phyloP scores from a whole-genome alignment of 2,329 filamentous ascomycete genomes.

The Celoporthe dispersa region DNA sequence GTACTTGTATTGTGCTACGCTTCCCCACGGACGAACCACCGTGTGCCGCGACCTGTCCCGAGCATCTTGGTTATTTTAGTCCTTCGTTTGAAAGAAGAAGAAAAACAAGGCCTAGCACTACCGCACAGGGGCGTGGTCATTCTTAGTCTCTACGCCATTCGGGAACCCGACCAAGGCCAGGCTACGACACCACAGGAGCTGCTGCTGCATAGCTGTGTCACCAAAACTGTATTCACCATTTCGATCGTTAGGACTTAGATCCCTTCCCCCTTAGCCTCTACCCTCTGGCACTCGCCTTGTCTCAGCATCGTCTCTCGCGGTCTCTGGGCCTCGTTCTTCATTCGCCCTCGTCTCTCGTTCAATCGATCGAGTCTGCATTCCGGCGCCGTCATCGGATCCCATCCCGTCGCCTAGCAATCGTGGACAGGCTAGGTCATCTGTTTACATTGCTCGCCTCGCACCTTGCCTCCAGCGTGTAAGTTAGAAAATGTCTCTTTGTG shows the following conservation, averaged over 20 bases:
- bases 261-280: constrained; percentile 1
- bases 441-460: constrained; percentile 12
- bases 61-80: constrained; percentile 9
- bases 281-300: constrained; percentile 18
- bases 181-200: constrained; percentile 5
- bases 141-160: constrained; percentile 17
- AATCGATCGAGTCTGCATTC: constrained; percentile 3
- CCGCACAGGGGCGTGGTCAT: not conserved
- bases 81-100: constrained; percentile 18
- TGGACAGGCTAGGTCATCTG: constrained; percentile 5
- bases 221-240: constrained; percentile 12
- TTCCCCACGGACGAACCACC: constrained; percentile 10
- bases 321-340: constrained; percentile 4
- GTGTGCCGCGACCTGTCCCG: constrained; percentile 7
- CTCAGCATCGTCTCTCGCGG: constrained; percentile 12
- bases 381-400: constrained; percentile 14
- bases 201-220: constrained; percentile 25
- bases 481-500: not conserved
- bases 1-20: constrained; percentile 25
- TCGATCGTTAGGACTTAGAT: constrained; percentile 17
- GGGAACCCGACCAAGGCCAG: not conserved
- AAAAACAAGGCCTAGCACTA: constrained; percentile 7
- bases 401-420: constrained; percentile 7
- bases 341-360: constrained; percentile 5
- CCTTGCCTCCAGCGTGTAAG: constrained; percentile 5